Conservation (phyloP, 2,329 filamentous ascomycete genomes). For the Myriosclerotinia duriaeana region DNA sequence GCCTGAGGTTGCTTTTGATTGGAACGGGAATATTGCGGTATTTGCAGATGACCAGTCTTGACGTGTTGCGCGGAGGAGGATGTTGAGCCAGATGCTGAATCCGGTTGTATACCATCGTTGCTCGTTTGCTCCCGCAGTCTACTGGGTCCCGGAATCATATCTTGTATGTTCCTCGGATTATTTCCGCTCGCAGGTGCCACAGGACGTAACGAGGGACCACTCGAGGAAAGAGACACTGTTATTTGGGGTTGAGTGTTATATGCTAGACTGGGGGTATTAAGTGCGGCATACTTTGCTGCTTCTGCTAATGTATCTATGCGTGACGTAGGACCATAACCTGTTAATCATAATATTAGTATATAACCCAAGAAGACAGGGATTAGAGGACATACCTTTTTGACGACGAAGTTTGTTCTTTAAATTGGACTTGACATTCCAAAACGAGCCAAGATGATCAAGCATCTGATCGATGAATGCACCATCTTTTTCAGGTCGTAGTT, state of each 20-base stretch:
- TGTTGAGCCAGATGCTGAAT: not conserved
- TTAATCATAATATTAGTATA: not conserved
- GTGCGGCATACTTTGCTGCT: not conserved
- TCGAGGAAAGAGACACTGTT: not conserved
- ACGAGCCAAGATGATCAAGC: conserved; percentile 3
- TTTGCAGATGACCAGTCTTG: not conserved
- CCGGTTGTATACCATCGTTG: not conserved
- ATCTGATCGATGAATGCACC: not conserved
- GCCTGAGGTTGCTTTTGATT: not conserved
- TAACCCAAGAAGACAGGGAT: not conserved
- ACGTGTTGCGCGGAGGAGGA: not conserved
- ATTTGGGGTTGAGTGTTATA: not conserved
- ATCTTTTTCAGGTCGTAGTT: not conserved
- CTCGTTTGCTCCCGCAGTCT: too few relatives aligned
- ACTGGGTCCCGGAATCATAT: not conserved
- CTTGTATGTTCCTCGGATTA: not conserved
- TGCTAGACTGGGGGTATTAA: not conserved
- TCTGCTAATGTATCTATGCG: not conserved
- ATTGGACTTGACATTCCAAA: conserved; percentile 11
- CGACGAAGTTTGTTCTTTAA: not conserved
- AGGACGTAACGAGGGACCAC: too few relatives aligned
- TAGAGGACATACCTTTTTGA: not conserved
- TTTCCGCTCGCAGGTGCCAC: not conserved
- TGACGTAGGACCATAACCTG: not conserved
- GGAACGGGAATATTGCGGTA: not conserved